These are phyloP conservation scores for Quercus engelmannii DNA, from an alignment of 306 rosid species.

Conservation along the genomic window DNA sequence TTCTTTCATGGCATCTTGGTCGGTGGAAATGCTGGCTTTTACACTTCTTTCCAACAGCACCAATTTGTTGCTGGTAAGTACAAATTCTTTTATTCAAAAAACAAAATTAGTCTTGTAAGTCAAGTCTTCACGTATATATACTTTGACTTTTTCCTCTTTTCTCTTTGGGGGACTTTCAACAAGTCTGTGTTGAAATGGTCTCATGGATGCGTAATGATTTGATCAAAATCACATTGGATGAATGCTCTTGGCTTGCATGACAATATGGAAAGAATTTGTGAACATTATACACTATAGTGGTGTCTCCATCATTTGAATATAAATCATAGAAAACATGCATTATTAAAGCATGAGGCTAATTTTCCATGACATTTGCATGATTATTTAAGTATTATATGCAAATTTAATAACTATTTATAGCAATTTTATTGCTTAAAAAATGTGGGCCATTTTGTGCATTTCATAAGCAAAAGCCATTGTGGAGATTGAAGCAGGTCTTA, in stretches of 20 bases:
- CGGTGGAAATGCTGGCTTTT: constrained; percentile 35
- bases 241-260: background rate
- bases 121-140: background rate
- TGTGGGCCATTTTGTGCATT: background rate
- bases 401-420: background rate
- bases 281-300: background rate
- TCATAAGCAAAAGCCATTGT: background rate
- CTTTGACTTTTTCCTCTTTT: background rate
- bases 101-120: background rate
- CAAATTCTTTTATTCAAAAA: constrained; percentile 11
- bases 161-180: background rate
- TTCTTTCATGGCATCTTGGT: constrained; percentile 39
- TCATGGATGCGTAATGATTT: background rate
- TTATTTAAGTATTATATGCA: background rate
- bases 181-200: background rate
- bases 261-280: background rate
- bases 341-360: background rate
- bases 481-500: background rate
- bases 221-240: background rate
- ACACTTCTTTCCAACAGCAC: constrained; percentile 60
- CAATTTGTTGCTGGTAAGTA: constrained; percentile 98
- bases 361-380: background rate
- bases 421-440: background rate
- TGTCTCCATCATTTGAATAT: background rate
- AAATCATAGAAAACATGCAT: background rate